A percentile compares a stretch with the other conserved stretches of the same genome.
Evolutionary conservation across 2,329 filamentous ascomycete species (phyloP).

Genomic region (Penicillium sp.): DNA sequence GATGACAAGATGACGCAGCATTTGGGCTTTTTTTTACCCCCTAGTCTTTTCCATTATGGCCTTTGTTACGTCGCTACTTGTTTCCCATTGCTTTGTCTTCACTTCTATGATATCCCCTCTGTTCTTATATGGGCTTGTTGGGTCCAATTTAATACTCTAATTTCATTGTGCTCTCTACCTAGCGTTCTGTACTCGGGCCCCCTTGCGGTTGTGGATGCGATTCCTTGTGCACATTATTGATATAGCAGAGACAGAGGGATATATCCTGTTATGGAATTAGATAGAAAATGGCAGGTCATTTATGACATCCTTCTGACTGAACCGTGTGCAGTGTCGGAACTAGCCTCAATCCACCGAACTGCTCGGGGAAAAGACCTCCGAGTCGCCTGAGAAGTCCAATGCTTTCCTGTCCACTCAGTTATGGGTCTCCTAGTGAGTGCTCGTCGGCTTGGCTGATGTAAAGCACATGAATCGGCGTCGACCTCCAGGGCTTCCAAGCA

Average conservation of each 20-base stretch:
- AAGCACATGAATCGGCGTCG: background rate
- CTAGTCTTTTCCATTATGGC: constrained; percentile 20
- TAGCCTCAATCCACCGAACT: background rate
- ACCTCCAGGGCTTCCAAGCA: background rate
- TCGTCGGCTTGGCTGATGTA: background rate
- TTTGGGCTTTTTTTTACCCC: constrained; percentile 34
- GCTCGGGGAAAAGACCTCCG: constrained; percentile 13
- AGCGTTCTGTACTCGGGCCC: constrained; percentile 20
- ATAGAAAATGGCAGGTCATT: constrained; percentile 2
- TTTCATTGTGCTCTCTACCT: constrained; percentile 22
- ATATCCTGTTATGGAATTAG: background rate
- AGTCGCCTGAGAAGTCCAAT: background rate
- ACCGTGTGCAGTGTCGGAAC: background rate
- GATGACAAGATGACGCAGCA: constrained; percentile 46
- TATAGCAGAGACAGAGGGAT: constrained; percentile 11
- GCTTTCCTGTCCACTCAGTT: constrained; percentile 4
- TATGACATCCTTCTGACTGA: constrained; percentile 19
- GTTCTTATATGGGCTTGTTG: constrained; percentile 37
- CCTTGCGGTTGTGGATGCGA: constrained; percentile 17
- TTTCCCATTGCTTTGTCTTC: constrained; percentile 26
- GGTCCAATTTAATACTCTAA: constrained; percentile 35
- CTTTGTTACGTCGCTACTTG: constrained; percentile 20
- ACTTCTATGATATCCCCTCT: constrained; percentile 47
- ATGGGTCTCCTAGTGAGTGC: background rate
- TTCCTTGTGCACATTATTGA: constrained; percentile 16